A percentile compares a stretch with the other conserved stretches of the same genome.
These are phyloP conservation scores for Pseudogymnoascus sp. DNA, from an alignment of 2,329 filamentous ascomycete genomes.

Conservation along the genomic window DNA sequence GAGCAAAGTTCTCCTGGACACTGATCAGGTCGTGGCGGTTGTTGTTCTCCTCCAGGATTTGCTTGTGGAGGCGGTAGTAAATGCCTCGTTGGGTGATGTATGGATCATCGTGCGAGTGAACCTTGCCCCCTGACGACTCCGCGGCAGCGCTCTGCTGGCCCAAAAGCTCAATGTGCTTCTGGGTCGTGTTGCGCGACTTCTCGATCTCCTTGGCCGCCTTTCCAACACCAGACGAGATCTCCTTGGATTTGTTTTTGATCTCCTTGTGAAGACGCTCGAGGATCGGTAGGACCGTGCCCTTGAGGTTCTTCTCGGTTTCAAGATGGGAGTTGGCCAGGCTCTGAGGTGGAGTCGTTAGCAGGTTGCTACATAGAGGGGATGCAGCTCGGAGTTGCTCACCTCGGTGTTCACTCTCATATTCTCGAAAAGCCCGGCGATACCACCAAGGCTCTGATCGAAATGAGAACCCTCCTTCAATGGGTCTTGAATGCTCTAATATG, in stretches of 20 bases:
- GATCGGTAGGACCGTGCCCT: slow-evolving; percentile 75
- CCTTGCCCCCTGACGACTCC: slow-evolving; percentile 64
- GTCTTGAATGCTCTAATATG: slow-evolving; percentile 66
- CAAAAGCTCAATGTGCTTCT: slow-evolving; percentile 93
- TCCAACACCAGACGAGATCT: slow-evolving; percentile 68
- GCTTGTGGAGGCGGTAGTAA: slow-evolving; percentile 75
- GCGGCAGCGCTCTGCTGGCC: slow-evolving; percentile 76
- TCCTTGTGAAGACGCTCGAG: slow-evolving; percentile 89
- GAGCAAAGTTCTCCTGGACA: slow-evolving; percentile 82
- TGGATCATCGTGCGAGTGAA: slow-evolving; percentile 69
- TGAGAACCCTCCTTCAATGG: slow-evolving; percentile 86
- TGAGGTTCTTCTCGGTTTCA: slow-evolving; percentile 87
- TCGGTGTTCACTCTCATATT: slow-evolving; percentile 88
- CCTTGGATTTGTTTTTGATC: slow-evolving; percentile 94
- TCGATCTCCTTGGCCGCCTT: slow-evolving; percentile 88
- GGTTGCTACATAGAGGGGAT: background rate
- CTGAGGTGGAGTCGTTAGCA: slow-evolving; percentile 38
- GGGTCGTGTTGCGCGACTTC: slow-evolving; percentile 74
- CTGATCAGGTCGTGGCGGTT: slow-evolving; percentile 83
- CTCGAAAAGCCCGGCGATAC: slow-evolving; percentile 84
- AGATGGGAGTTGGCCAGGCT: slow-evolving; percentile 79
- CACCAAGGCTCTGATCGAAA: slow-evolving; percentile 84
- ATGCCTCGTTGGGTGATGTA: slow-evolving; percentile 80
- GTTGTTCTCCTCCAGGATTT: slow-evolving; percentile 92
- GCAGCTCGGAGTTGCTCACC: slow-evolving; percentile 31